phyloP scores from a whole-genome alignment of 768 basidiomycete species.

The Tulasnella sp. region DNA sequence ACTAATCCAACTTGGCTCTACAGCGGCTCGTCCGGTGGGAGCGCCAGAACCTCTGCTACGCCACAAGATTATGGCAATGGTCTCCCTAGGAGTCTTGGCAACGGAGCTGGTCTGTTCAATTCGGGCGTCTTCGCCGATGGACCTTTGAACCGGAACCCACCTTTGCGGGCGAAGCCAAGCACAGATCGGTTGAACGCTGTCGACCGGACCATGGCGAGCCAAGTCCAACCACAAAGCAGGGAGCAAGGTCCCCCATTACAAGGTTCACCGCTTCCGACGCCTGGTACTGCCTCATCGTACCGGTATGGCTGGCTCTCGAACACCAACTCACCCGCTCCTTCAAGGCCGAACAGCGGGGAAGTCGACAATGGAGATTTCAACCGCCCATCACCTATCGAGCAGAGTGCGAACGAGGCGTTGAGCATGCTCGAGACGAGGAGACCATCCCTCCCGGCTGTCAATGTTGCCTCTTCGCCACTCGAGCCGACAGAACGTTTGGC shows the following conservation, averaged over 20 bases:
- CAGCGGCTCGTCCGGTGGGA: neutral
- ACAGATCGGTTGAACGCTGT: conserved; percentile 1
- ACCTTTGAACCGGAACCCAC: neutral
- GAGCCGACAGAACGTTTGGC: neutral
- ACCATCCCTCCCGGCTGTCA: neutral
- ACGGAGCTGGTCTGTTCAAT: conserved; percentile 10
- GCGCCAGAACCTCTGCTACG: neutral
- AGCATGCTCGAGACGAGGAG: conserved; percentile 5
- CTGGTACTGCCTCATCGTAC: neutral
- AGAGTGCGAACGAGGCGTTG: neutral
- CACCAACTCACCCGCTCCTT: neutral
- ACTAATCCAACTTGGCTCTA: conserved; percentile 15
- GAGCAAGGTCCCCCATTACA: neutral
- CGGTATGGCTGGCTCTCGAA: neutral
- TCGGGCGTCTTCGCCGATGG: conserved; percentile 13
- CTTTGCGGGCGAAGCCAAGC: conserved; percentile 16
- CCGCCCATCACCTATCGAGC: conserved; percentile 11
- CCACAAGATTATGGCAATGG: neutral
- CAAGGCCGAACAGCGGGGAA: neutral
- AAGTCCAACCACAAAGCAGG: neutral
- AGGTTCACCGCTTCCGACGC: neutral
- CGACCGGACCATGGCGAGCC: neutral
- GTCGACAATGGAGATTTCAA: neutral
- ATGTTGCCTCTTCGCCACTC: neutral
- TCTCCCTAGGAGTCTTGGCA: neutral